Percentiles rank a stretch among this genome's conserved stretches.
These are phyloP conservation scores for Aspergillus latus DNA, from an alignment of 2,329 filamentous ascomycete genomes.

Conservation along the genomic window DNA sequence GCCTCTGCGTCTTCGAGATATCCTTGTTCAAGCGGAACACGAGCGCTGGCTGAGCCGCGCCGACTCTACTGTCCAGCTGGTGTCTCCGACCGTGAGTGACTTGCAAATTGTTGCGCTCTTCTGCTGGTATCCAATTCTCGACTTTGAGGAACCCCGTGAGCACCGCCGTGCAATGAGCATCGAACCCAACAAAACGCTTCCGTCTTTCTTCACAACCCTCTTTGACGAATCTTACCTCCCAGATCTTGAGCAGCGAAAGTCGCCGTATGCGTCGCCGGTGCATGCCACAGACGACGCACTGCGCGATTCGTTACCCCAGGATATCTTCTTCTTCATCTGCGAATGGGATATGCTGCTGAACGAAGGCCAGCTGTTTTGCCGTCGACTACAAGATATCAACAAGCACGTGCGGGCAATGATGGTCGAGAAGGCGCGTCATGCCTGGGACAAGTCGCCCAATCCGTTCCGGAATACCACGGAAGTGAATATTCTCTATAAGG, in stretches of 20 bases:
- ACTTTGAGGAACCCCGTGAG: slow-evolving; percentile 61
- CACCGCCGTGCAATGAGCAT: slow-evolving; percentile 57
- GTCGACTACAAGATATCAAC: slow-evolving; percentile 41
- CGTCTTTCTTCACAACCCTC: slow-evolving; percentile 49
- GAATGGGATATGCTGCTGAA: slow-evolving; percentile 67
- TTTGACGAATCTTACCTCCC: slow-evolving; percentile 52
- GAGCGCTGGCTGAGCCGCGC: slow-evolving; percentile 28
- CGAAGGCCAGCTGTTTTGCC: slow-evolving; percentile 53
- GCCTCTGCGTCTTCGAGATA: slow-evolving; percentile 56
- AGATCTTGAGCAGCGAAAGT: slow-evolving; percentile 50
- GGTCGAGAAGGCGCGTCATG: slow-evolving; percentile 48
- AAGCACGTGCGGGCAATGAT: slow-evolving; percentile 48
- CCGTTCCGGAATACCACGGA: slow-evolving; percentile 47
- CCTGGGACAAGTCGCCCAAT: slow-evolving; percentile 51
- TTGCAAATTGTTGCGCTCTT: slow-evolving; percentile 57
- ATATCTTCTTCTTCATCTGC: slow-evolving; percentile 62
- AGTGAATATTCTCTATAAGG: slow-evolving; percentile 44
- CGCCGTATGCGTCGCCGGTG: slow-evolving; percentile 60
- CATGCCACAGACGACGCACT: slow-evolving; percentile 57
- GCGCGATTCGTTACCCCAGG: slow-evolving; percentile 54
- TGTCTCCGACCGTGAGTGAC: slow-evolving; percentile 38
- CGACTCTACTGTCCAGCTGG: slow-evolving; percentile 36
- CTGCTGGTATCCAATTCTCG: slow-evolving; percentile 63
- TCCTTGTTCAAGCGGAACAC: slow-evolving; percentile 23
- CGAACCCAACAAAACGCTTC: slow-evolving; percentile 52